Base-by-base conservation (phyloP, 192 early-diverging fungal genomes). In the Coemansia sp. region DNA sequence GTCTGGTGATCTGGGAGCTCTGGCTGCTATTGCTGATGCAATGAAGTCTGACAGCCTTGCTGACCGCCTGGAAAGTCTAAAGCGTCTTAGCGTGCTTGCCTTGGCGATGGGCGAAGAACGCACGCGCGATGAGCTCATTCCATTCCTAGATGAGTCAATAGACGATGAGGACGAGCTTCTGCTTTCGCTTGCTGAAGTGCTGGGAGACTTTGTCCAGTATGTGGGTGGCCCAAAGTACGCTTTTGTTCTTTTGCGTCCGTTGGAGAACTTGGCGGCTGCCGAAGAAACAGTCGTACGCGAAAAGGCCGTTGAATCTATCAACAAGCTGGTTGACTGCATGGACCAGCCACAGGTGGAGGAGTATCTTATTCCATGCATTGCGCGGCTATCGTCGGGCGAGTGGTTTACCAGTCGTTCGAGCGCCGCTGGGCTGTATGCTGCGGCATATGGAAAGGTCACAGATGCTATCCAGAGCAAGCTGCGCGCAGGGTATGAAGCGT, bases 81-180 rank as follows among this genome's bases (percentile, higher is more conserved):
- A 82, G 79, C 79, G 79, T 15, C 68, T 82, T n/a, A 61, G 68
- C 45, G 71, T 82, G 48, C 68, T 82, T 37, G 95, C 96, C 15
- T 85, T 92, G 45, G 96, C 98, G 16, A 87, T 99, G 41, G 98
- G 98, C 39, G 90, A 90, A 52, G 94, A 98, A 79, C 89, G 98
- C 57, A 93, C 98, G 42, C 86, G 98, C 39, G 90, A 91, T 41
- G 98, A 99, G 84, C 90, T 99, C 37, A 90, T 99, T 81, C 96
- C 96, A 19, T 99, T 99, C 74, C 85, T 99, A 49, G 96, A 98
- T 85, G 97, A 99, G 85, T 95, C 95, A 13, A 96, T 97, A 71
- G 96, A 99, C 80, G 98, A 99, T 74, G 98, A 99, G 72, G 98
- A 99, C 76, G 98, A 99, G 76, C 90, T 99, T 41, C 76, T 99